Conservation (phyloP, 345 rosid genomes). For the Pistacia atlantica region DNA sequence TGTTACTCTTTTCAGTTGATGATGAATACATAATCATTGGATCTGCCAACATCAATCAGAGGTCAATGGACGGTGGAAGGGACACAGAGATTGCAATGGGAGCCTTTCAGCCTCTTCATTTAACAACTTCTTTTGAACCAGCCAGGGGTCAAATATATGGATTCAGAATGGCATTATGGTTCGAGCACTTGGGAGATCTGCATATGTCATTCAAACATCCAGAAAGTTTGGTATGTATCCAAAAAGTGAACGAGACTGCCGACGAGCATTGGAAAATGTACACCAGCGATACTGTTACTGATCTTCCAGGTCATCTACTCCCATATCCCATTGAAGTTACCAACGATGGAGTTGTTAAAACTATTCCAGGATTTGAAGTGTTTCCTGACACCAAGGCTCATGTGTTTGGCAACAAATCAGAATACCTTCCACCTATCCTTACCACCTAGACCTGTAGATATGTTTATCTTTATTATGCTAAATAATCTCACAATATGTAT, state of each 20-base stretch:
- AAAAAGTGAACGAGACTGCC: conserved; percentile 38
- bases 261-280: conserved; percentile 48
- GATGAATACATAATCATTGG: conserved; percentile 91
- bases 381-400: conserved; percentile 81
- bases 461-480: background rate
- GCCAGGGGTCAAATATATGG: conserved; percentile 54
- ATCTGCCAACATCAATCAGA: conserved; percentile 90
- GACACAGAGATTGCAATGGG: conserved; percentile 93
- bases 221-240: conserved; percentile 42
- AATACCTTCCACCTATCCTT: conserved; percentile 55
- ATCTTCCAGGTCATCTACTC: conserved; percentile 56
- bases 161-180: conserved; percentile 72
- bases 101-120: conserved; percentile 71
- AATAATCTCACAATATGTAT: too few relatives aligned
- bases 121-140: conserved; percentile 28
- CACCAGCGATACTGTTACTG: conserved; percentile 23
- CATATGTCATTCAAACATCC: conserved; percentile 29
- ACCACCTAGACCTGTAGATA: conserved; percentile 45
- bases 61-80: conserved; percentile 87
- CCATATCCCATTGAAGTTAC: conserved; percentile 60
- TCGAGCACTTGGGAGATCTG: conserved; percentile 47
- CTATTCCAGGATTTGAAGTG: conserved; percentile 30
- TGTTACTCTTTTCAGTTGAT: conserved; percentile 48
- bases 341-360: conserved; percentile 39
- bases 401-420: conserved; percentile 53